These are phyloP conservation scores for Sungouiozyma intestinalis DNA, from an alignment of 805 yeast genomes.

Conservation along the genomic window DNA sequence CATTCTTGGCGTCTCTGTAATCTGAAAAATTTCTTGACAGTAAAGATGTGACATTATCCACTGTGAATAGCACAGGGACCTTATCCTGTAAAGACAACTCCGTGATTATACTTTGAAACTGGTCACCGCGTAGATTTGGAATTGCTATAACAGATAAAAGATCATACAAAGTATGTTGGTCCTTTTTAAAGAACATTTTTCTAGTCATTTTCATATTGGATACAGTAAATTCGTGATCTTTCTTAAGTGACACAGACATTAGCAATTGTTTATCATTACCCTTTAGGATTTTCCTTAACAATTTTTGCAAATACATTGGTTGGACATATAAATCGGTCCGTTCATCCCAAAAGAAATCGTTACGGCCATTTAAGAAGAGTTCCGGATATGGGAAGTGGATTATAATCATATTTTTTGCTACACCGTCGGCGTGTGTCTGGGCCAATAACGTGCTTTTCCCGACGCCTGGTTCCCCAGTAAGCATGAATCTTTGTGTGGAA, in stretches of 20 bases:
- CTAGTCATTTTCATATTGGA: conserved; percentile 24
- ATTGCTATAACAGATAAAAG: conserved; percentile 29
- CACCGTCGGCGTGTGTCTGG: conserved; percentile 35
- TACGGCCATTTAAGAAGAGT: conserved; percentile 57
- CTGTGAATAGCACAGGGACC: conserved; percentile 53
- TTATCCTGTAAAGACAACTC: conserved; percentile 44
- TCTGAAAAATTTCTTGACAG: conserved; percentile 43
- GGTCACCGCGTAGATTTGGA: conserved; percentile 32
- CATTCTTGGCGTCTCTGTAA: conserved; percentile 49
- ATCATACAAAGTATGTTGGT: conserved; percentile 34
- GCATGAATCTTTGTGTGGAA: conserved; percentile 37
- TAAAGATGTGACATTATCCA: conserved; percentile 66
- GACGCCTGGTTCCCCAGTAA: conserved; percentile 64
- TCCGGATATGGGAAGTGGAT: conserved; percentile 57
- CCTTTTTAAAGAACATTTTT: conserved; percentile 18
- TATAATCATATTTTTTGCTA: conserved; percentile 44
- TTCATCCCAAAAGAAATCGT: conserved; percentile 51
- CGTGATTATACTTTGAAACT: conserved; percentile 43
- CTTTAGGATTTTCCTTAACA: conserved; percentile 41
- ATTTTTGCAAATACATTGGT: conserved; percentile 61
- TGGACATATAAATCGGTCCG: conserved; percentile 48
- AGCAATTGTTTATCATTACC: conserved; percentile 36
- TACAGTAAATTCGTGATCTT: conserved; percentile 28
- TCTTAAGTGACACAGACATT: conserved; percentile 26
- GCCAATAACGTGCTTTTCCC: conserved; percentile 71